Base-by-base conservation (phyloP, 768 basidiomycete species). In the Pleurotus cornucopiae region DNA sequence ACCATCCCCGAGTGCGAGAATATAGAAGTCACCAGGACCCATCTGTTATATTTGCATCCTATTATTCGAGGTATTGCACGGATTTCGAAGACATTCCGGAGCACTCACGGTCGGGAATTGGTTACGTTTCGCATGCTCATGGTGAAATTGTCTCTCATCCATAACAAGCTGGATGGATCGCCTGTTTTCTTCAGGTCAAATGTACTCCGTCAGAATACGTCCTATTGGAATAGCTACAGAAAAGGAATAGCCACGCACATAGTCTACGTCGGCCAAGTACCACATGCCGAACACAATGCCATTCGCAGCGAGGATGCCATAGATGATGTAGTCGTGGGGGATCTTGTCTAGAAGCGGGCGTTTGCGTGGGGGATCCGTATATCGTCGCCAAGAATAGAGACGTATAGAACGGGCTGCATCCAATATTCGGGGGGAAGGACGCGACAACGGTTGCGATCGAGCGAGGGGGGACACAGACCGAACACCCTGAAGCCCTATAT, bases 11-110 rank as follows among this genome's bases (percentile, higher is more conserved):
- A 67, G 62, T 92, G 89, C 3, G 89, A 89, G 73, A 94, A 93
- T 57, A 75, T 77, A 14, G 81, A 73, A 0, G 90, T 88, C 7
- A 91, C 60, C 21, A 84, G 71, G 0, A 88, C 90, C 88, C 89
- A 92, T 65, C 91, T 93, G 54, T n/a, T 34, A 34, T 34, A 11
- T 34, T 34, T 34, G 30, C 30, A 34, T 11, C 30, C 30, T 34
- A 34, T 34, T 34, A 34, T 34, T 34, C 9, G 11, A 34, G 30
- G 30, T 34, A 34, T 34, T 34, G 16, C 56, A 48, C 41, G 52
- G 37, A 34, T 55, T 40, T 25, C 54, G 30, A 49, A 13, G 38
- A 52, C 23, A 13, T 48, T n/a, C 34, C 9, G 34, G 6, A 16
- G 23, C 16, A 76, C 83, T 25, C 58, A 89, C 88, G 86, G 62